Evolutionary conservation across 371 early-diverging fungal genomes (phyloP).

Genomic region (Nematocida parisii): DNA sequence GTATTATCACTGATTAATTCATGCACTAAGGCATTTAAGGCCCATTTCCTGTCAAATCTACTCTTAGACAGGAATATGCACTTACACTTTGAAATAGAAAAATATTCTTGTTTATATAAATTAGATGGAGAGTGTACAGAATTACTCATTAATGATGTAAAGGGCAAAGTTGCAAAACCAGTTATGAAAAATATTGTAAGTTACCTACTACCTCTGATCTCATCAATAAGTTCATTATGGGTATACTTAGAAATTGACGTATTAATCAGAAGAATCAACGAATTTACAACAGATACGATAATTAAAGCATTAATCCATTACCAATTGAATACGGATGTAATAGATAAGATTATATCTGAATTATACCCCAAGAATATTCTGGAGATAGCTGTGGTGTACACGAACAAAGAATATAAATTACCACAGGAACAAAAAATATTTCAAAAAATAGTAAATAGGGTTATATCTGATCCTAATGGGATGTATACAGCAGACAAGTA

Average conservation of each 20-base stretch:
- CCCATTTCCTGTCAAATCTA: neutral
- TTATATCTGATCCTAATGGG: neutral
- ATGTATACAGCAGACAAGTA: neutral
- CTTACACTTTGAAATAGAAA: constrained; percentile 12
- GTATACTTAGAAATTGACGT: neutral
- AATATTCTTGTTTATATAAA: neutral
- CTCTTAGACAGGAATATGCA: neutral
- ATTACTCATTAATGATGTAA: neutral
- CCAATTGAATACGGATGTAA: neutral
- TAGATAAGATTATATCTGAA: neutral
- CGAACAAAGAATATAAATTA: constrained; percentile 7
- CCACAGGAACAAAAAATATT: neutral
- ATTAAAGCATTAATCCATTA: neutral
- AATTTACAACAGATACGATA: neutral
- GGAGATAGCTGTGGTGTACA: neutral
- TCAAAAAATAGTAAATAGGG: neutral
- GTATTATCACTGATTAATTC: neutral
- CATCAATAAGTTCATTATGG: neutral
- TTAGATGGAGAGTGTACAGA: too few species aligned
- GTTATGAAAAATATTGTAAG: neutral
- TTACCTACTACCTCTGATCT: neutral
- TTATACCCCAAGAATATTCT: neutral
- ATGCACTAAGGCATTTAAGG: neutral
- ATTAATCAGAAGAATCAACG: neutral
- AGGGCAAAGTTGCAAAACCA: neutral